Conservation (phyloP, 495 filamentous ascomycete species). For the Lentithecium fluviatile region DNA sequence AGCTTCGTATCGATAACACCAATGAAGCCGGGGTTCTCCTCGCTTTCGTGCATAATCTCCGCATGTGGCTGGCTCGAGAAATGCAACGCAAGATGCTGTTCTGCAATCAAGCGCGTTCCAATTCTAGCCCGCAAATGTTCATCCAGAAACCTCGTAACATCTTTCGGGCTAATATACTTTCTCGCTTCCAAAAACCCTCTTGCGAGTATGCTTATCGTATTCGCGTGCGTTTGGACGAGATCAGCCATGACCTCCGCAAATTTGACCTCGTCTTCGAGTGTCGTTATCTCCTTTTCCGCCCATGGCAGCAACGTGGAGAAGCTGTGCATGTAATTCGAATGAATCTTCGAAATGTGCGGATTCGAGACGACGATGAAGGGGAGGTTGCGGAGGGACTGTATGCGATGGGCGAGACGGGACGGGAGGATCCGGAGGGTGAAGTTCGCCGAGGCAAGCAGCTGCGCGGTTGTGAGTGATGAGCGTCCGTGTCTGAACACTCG, state of each 20-base stretch:
- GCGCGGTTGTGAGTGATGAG: slow-evolving; percentile 75
- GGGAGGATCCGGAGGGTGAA: slow-evolving; percentile 92
- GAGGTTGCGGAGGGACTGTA: slow-evolving; percentile 85
- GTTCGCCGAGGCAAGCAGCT: slow-evolving; percentile 84
- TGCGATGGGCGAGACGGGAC: slow-evolving; percentile 89
- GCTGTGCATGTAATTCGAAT: slow-evolving; percentile 91
- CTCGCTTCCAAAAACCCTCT: slow-evolving; percentile 88
- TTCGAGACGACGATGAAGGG: slow-evolving; percentile 98
- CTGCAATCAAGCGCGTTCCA: slow-evolving; percentile 88
- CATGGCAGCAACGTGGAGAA: slow-evolving; percentile 85
- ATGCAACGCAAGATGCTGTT: slow-evolving; percentile 94
- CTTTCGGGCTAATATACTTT: slow-evolving; percentile 73
- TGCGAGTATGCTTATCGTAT: slow-evolving; percentile 91
- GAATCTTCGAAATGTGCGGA: slow-evolving; percentile 85
- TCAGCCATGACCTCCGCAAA: slow-evolving; percentile 92
- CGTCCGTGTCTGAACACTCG: slow-evolving; percentile 68
- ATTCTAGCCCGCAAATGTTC: slow-evolving; percentile 92
- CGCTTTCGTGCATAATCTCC: slow-evolving; percentile 47
- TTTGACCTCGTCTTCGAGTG: slow-evolving; percentile 78
- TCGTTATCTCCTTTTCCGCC: slow-evolving; percentile 71
- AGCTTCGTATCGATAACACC: slow-evolving; percentile 96
- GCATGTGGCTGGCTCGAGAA: slow-evolving; percentile 72
- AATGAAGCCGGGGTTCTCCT: slow-evolving; percentile 66
- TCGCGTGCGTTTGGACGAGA: slow-evolving; percentile 85
- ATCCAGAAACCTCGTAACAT: slow-evolving; percentile 89